Evolutionary conservation across 2,329 filamentous ascomycete species (phyloP), one percentile per base, ranked within the genome.

Genomic region (Paraconiothyrium brasiliense): DNA sequence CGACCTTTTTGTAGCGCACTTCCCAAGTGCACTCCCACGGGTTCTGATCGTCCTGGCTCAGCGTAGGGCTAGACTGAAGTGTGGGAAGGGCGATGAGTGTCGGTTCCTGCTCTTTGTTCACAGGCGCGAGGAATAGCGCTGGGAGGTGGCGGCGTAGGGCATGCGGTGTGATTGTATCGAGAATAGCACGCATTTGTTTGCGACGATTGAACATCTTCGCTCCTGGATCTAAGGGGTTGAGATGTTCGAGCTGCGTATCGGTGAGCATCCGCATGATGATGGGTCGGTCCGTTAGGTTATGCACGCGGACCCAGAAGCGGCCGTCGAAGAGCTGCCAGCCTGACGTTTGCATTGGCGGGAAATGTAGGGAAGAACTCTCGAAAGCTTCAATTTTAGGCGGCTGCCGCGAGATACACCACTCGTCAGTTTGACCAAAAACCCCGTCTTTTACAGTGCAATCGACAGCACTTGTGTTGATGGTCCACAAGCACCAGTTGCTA

Each of bases 261-360:
- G 61, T 49, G 32, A 79, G 66, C 16, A 63, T 54, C 13, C 84
- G 82, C 22, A 86, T 65, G 1, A 76, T 62, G 5, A 85, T 60
- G 1, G 65, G 60, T 27, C 68, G 62, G 1, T 63, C 51, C 1
- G 70, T 69, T 4, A 67, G 58, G 20, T 83, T 78, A 32, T 72
- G 68, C 11, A 87, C 58, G 2, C 79, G 80, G 52, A 88, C 78
- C 86, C 86, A 89, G 72, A 80, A 87, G 22, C 86, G 80, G 50
- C 82, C 79, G 67, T 88, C 86, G 79, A 85, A 88, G 16, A 89
- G 78, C 5, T 76, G 74, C 73, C 78, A 84, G 50, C 56, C 30
- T 35, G 49, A 48, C 41, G 44, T 50, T 24, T 30, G 22, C 34
- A 50, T 14, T 24, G 35, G 67, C 1, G 66, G 65, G 13, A 71